Conservation (phyloP, 139 green algal species). For the Ettlia oleoabundans region DNA sequence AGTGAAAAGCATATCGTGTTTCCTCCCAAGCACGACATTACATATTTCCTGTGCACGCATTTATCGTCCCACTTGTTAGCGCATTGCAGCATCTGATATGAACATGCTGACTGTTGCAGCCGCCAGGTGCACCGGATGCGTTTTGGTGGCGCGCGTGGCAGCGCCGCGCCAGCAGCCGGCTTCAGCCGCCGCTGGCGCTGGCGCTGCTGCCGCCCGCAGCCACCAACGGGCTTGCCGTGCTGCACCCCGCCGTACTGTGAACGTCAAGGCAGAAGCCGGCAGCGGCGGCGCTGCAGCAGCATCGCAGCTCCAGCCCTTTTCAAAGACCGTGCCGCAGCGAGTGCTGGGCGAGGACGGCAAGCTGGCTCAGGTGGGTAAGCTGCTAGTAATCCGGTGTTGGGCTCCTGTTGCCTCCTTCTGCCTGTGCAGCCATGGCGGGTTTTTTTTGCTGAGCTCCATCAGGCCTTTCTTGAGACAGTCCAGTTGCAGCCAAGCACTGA, state of each 20-base stretch:
- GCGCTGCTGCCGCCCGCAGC: not conserved
- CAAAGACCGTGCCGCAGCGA: constrained; percentile 3
- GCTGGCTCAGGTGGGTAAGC: constrained; percentile 8
- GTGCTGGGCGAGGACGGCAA: constrained; percentile 7
- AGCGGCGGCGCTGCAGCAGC: constrained; percentile 1
- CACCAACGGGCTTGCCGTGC: not conserved
- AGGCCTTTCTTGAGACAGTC: not conserved
- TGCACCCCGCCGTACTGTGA: not conserved
- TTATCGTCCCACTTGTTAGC: no score
- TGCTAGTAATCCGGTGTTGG: not conserved
- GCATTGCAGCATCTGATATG: no score
- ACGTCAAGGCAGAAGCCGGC: not conserved
- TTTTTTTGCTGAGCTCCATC: no score
- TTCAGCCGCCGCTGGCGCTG: not conserved
- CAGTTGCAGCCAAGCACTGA: not conserved
- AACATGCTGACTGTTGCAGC: not conserved
- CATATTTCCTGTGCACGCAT: no score
- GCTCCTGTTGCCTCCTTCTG: not conserved
- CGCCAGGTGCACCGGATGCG: not conserved
- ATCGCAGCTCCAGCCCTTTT: constrained; percentile 4
- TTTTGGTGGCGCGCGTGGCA: not conserved
- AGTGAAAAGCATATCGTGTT: no score
- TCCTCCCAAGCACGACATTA: no score
- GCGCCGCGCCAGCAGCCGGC: not conserved
- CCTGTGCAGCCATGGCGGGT: not conserved